These are phyloP conservation scores for Aureobasidium sp. DNA, from an alignment of 2,329 filamentous ascomycete genomes.

Conservation along the genomic window DNA sequence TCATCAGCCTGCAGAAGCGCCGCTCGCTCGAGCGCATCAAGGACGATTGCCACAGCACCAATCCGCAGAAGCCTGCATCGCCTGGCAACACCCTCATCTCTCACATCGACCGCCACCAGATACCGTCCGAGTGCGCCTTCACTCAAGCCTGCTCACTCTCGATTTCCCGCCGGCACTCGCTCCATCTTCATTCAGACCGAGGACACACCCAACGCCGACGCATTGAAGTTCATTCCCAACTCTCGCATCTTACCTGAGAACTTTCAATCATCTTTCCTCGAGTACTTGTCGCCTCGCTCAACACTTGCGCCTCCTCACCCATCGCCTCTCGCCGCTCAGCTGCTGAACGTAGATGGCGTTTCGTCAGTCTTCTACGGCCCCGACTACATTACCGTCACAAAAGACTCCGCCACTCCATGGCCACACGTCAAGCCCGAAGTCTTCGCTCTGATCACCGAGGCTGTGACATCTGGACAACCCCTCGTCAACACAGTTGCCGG, in stretches of 20 bases:
- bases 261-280: slow-evolving; percentile 69
- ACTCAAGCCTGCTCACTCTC: background rate
- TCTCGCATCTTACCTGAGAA: slow-evolving; percentile 70
- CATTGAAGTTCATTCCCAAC: slow-evolving; percentile 84
- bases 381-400: slow-evolving; percentile 96
- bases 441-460: slow-evolving; percentile 90
- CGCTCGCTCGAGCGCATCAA: background rate
- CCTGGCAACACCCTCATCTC: slow-evolving; percentile 7
- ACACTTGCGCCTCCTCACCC: slow-evolving; percentile 84
- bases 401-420: slow-evolving; percentile 82
- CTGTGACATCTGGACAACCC: slow-evolving; percentile 71
- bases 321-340: slow-evolving; percentile 79
- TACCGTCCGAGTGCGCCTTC: slow-evolving; percentile 6
- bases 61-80: slow-evolving; percentile 3
- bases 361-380: slow-evolving; percentile 87
- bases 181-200: slow-evolving; percentile 98
- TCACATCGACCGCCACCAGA: slow-evolving; percentile 9
- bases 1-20: background rate
- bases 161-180: slow-evolving; percentile 33
- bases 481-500: slow-evolving; percentile 67
- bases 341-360: slow-evolving; percentile 93
- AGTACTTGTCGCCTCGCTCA: slow-evolving; percentile 82
- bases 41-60: slow-evolving; percentile 8
- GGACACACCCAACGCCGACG: slow-evolving; percentile 87
- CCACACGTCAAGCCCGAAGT: slow-evolving; percentile 91